Percentiles rank a stretch among this genome's conserved stretches.
Conservation (phyloP, 1,139 yeast species). For the Yamadazyma spencermartinsiae region DNA sequence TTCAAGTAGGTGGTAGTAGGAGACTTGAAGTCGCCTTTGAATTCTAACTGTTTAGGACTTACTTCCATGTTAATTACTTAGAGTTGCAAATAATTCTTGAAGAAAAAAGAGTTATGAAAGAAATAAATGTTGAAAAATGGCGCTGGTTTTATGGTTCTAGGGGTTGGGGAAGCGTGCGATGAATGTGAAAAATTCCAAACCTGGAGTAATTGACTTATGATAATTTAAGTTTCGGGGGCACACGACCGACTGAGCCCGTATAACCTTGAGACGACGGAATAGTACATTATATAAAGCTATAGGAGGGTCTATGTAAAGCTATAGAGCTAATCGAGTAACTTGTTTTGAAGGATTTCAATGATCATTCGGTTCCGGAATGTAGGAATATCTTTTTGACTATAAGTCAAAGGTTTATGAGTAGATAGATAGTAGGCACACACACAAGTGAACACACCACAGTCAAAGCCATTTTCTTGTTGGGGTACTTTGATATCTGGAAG, state of each 20-base stretch:
- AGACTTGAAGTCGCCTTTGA: slow-evolving; percentile 16
- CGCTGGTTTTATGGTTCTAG: too few species aligned
- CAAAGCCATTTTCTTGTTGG: slow-evolving; percentile 85
- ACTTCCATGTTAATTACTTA: slow-evolving; percentile 9
- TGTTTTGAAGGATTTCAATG: slow-evolving; percentile 36
- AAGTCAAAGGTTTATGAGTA: slow-evolving; percentile 46
- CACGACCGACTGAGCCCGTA: not conserved
- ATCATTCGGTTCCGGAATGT: slow-evolving; percentile 72
- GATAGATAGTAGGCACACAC: slow-evolving; percentile 69
- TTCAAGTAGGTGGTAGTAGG: slow-evolving; percentile 15
- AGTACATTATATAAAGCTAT: not conserved
- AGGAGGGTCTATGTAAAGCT: too few species aligned
- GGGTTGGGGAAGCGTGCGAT: slow-evolving; percentile 2
- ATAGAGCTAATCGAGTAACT: slow-evolving; percentile 11
- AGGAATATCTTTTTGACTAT: slow-evolving; percentile 70
- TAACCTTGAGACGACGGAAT: too few species aligned
- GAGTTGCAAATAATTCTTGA: slow-evolving; percentile 1
- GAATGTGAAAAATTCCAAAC: slow-evolving; percentile 3
- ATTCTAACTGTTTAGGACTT: slow-evolving; percentile 12
- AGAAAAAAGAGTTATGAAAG: not conserved
- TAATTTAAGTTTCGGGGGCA: not conserved
- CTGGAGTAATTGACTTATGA: slow-evolving; percentile 3
- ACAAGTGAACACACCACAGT: slow-evolving; percentile 95
- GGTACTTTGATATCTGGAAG: slow-evolving; percentile 57
- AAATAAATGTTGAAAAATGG: too few species aligned